Conservation (phyloP, 345 rosid genomes). For the Conringia planisiliqua region DNA sequence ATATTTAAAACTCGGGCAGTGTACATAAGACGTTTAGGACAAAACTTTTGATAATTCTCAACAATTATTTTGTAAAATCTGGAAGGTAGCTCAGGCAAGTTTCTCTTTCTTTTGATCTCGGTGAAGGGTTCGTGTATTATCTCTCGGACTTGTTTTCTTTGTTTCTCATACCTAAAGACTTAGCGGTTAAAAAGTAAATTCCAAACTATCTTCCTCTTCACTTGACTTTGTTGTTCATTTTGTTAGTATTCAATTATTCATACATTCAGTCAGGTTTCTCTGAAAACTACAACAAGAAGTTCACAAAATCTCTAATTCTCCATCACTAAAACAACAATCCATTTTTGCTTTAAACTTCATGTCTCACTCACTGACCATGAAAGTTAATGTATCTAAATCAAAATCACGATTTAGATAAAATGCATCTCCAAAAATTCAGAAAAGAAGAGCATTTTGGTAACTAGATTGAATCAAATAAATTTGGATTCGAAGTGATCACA, state of each 20-base stretch:
- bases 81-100: slow-evolving; percentile 16
- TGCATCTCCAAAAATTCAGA: not conserved
- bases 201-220: no score
- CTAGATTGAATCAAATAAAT: no score
- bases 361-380: no score
- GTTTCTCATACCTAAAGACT: not conserved
- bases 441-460: no score
- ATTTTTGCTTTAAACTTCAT: no score
- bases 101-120: not conserved
- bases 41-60: slow-evolving; percentile 13
- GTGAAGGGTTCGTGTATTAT: not conserved
- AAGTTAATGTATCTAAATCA: no score
- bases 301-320: no score
- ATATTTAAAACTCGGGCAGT: not conserved
- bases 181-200: not conserved
- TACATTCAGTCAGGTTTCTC: no score
- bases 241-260: no score
- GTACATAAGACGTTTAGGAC: slow-evolving; percentile 25
- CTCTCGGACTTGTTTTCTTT: not conserved
- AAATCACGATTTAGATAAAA: not conserved
- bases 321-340: no score
- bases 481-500: not conserved
- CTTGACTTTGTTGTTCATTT: no score
- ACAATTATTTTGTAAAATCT: slow-evolving; percentile 21
- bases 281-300: no score